These are phyloP conservation scores for Tricladium varicosporioides DNA, from an alignment of 2,329 filamentous ascomycete species.

Conservation along the genomic window DNA sequence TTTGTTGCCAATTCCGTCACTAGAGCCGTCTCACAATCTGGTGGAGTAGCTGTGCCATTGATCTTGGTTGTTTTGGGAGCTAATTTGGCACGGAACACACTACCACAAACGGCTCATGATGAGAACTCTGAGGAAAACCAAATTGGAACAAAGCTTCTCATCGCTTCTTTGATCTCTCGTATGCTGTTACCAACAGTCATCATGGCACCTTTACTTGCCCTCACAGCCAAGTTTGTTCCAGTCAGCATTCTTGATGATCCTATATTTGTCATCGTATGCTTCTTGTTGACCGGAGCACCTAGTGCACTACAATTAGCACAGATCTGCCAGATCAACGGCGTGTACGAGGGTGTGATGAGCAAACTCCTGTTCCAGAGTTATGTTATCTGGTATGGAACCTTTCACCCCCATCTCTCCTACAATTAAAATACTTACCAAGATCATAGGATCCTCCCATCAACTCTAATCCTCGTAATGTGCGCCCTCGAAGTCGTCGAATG, in stretches of 20 bases:
- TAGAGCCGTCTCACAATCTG: conserved; percentile 79
- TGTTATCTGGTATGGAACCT: conserved; percentile 85
- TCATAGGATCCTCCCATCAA: conserved; percentile 84
- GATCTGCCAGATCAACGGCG: conserved; percentile 97
- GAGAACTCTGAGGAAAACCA: conserved; percentile 68
- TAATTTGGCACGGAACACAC: conserved; percentile 88
- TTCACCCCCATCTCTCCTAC: not conserved
- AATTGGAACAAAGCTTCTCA: conserved; percentile 72
- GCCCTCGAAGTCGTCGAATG: conserved; percentile 92
- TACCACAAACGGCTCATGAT: conserved; percentile 59
- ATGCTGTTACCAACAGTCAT: conserved; percentile 91
- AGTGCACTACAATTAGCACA: conserved; percentile 93
- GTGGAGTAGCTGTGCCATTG: conserved; percentile 87
- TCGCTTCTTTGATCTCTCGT: conserved; percentile 80
- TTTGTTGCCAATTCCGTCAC: conserved; percentile 94
- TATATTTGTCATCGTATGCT: conserved; percentile 97
- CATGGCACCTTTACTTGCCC: conserved; percentile 86
- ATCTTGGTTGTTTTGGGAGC: conserved; percentile 95
- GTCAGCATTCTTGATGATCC: conserved; percentile 95
- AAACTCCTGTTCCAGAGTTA: conserved; percentile 94
- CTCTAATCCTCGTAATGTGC: conserved; percentile 83
- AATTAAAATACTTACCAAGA: conserved; percentile 6
- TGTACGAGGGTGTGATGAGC: conserved; percentile 94
- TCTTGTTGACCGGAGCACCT: conserved; percentile 90
- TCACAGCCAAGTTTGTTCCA: conserved; percentile 86